Base-by-base conservation (phyloP, 2,329 filamentous ascomycete species). In the Alternaria viburni region DNA sequence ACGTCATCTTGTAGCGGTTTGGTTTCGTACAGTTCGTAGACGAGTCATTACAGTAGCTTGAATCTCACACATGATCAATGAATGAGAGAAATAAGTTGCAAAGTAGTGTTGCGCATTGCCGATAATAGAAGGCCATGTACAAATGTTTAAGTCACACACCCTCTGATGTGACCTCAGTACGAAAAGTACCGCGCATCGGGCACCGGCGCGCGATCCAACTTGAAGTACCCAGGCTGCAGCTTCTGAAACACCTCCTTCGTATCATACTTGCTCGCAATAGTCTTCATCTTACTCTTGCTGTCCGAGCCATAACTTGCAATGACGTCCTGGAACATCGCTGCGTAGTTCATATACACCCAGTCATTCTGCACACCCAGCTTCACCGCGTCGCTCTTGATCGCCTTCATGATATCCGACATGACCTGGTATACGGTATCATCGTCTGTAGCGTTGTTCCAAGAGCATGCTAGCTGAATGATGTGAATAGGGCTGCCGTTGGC, bases 321-420 rank as follows among this genome's bases (percentile, higher is more conserved):
- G 1, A 81, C 77, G 63, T 81, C 77, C 67, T 86, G 82, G 59
- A 74, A 81, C 70, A 77, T 74, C 57, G 76, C 77, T 7, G 83
- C 83, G 61, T 85, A 84, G 68, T 85, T 85, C 79, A 84, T 81
- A 66, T 84, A 85, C 23, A 83, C 65, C 59, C 76, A 85, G 17
- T 68, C 65, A 10, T 64, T 63, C 8, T 59, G 49, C 28, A 74
- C 28, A 3, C 64, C 64, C 32, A 61, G 19, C 5, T 28, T 52
- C 13, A 46, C 44, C 10, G 61, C 52, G 13, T 68, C 63, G 6
- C 30, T 55, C 44, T 68, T 68, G 23, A 66, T 61, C 21, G 62
- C 57, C 30, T 59, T 30, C 41, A 66, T 61, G 19, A 66, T 54
- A 6, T 41, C 54, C 0, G 62, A 69, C 51, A 66, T 61, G 15